Evolutionary conservation across 768 basidiomycete species (phyloP), one percentile per base, ranked within the genome.

Genomic region (Serendipita vermifera): DNA sequence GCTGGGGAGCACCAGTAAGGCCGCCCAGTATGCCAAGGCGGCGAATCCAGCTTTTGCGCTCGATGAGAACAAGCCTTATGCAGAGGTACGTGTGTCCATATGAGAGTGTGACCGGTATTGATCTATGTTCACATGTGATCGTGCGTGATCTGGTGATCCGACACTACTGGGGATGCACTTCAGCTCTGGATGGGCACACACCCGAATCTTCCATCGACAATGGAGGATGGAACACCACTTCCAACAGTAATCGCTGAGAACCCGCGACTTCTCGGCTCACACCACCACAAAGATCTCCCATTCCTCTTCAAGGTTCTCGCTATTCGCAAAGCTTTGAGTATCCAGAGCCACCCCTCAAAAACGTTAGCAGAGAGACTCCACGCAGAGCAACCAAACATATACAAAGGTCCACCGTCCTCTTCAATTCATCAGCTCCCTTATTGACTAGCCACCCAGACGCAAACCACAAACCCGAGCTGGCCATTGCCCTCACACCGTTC

Each of bases 101-200:
- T 24, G 13, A 15, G 2, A 9, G 3, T 32, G 20, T 33, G 31
- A 33, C 36, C 36, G 36, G 36, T 36, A n/a, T n/a, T n/a, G n/a
- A n/a, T n/a, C 4, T 26, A 54, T 5, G 20, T n/a, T 7, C 14
- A 22, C 20, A 17, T 11, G 29, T 22, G 13, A 9, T 36, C n/a
- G 35, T 9, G 9, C 35, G 9, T 9, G 11, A 43, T 9, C 9
- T 14, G 2, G 41, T 41, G 57, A 59, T 64, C 14, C 53, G 9
- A 15, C 2, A 9, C 38, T 59, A 33, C 58, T 17, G 20, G 40
- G 27, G 15, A 62, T 54, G 33, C 24, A 31, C 33, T 13, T 55
- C 66, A 97, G 92, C 73, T 99, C 39, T 99, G 96, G 96, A 98
- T 98, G 94, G 96, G 96, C 7, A 98, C 96, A 0, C 96, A 98